phyloP scores from a whole-genome alignment of 2,329 filamentous ascomycete species.

The Alternaria conjuncta region DNA sequence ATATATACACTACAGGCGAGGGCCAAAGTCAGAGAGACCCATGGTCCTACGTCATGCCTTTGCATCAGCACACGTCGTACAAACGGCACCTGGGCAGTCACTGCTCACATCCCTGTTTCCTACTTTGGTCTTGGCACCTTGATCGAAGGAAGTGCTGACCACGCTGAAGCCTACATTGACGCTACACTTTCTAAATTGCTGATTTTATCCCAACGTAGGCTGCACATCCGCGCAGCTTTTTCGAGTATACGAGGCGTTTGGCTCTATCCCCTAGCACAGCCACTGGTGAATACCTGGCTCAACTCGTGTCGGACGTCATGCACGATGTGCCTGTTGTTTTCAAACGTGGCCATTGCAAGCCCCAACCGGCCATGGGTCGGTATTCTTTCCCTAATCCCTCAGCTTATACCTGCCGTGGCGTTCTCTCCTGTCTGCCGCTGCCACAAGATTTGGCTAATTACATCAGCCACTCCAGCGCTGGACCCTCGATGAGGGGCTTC shows the following conservation, averaged over 20 bases:
- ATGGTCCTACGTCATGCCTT: slow-evolving; percentile 28
- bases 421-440: slow-evolving; percentile 9
- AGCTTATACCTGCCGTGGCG: slow-evolving; percentile 10
- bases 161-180: not conserved
- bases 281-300: slow-evolving; percentile 11
- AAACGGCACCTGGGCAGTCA: slow-evolving; percentile 10
- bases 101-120: slow-evolving; percentile 25
- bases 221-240: not conserved
- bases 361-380: slow-evolving; percentile 8
- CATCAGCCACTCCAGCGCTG: slow-evolving; percentile 13
- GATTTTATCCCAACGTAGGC: not conserved
- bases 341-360: slow-evolving; percentile 2
- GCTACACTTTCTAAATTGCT: not conserved
- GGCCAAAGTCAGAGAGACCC: slow-evolving; percentile 20
- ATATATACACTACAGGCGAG: slow-evolving; percentile 20
- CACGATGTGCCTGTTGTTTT: not conserved
- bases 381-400: slow-evolving; percentile 3
- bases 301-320: slow-evolving; percentile 19
- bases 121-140: not conserved
- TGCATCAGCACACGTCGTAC: slow-evolving; percentile 27
- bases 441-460: slow-evolving; percentile 24
- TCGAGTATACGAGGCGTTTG: slow-evolving; percentile 3
- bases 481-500: slow-evolving; percentile 4
- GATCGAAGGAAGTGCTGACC: not conserved
- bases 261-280: slow-evolving; percentile 18